Evolutionary conservation across 148 eudicot genomes (phyloP), one percentile per base, ranked within the genome.

Genomic region (Linanthus parryae): DNA sequence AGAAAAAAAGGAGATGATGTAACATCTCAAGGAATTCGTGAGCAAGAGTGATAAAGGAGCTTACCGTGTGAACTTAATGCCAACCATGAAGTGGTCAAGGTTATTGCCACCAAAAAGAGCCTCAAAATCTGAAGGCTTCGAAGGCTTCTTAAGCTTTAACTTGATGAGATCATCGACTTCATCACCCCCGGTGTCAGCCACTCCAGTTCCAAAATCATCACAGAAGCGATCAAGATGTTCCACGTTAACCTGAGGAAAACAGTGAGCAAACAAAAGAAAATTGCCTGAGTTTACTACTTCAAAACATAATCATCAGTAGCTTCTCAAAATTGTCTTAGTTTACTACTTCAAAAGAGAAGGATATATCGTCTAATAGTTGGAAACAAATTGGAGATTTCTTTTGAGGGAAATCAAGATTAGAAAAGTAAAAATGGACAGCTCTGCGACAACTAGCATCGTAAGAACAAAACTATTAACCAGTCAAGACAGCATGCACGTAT

Each of bases 51-150:
- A 29, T 29, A 48, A 67, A 44, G 41, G 28, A 43, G 23, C 54
- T 60, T 75, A 92, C 96, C 82, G 72, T 11, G 85, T 80, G 63
- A 79, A 84, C 67, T 92, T 84, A 42, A 92, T 64, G 72, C 99
- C 95, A 44, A 88, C 67, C 94, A 88, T 75, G 63, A 92, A 92
- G 67, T 70, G 77, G 67, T 92, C 99, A 42, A 84, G 65, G 62
- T 79, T 85, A 69, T 88, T 88, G 39, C 72, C 89, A 55, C 90
- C 91, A 77, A 92, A 78, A 24, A 92, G 75, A 39, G 82, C 77
- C 54, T 84, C 66, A 62, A 56, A 74, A 61, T 92, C 99, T 17
- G 85, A 62, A 62, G 99, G 99, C 58, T 92, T 92, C 33, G 77
- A 53, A 31, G 76, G 35, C 56, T 66, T 78, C 28, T 44, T 44